phyloP scores from a whole-genome alignment of 305 asterid genomes.

The Fraxinus platypoda region DNA sequence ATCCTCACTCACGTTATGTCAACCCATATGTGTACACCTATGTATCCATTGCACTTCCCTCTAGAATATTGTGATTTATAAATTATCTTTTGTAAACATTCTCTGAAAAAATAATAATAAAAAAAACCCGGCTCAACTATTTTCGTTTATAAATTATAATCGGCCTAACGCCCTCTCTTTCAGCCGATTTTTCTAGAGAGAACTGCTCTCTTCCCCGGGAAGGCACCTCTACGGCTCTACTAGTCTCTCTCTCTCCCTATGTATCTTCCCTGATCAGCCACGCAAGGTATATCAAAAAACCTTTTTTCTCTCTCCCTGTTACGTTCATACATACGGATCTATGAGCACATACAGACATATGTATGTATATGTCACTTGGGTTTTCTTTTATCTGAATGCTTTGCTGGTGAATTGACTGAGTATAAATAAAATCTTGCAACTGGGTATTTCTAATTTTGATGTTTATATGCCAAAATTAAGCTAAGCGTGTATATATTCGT shows the following conservation, averaged over 20 bases:
- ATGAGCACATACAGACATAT: neutral
- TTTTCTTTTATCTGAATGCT: neutral
- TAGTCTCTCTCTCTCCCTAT: neutral
- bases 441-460: slow-evolving; percentile 16
- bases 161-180: neutral
- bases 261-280: neutral
- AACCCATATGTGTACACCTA: no score
- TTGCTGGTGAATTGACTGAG: slow-evolving; percentile 14
- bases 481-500: neutral
- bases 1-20: no score
- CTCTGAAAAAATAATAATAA: neutral
- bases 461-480: slow-evolving; percentile 14
- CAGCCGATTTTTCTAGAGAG: neutral
- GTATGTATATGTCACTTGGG: slow-evolving; percentile 2
- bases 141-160: neutral
- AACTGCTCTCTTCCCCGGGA: neutral
- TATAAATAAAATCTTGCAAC: slow-evolving; percentile 13
- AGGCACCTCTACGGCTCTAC: neutral
- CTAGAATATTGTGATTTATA: neutral
- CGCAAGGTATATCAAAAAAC: slow-evolving; percentile 11
- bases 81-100: no score
- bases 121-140: neutral
- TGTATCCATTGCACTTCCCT: no score
- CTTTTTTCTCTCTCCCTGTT: neutral
- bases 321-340: neutral